Base-by-base conservation (phyloP, 2,329 filamentous ascomycete species). In the Aspergillus brasiliensis region DNA sequence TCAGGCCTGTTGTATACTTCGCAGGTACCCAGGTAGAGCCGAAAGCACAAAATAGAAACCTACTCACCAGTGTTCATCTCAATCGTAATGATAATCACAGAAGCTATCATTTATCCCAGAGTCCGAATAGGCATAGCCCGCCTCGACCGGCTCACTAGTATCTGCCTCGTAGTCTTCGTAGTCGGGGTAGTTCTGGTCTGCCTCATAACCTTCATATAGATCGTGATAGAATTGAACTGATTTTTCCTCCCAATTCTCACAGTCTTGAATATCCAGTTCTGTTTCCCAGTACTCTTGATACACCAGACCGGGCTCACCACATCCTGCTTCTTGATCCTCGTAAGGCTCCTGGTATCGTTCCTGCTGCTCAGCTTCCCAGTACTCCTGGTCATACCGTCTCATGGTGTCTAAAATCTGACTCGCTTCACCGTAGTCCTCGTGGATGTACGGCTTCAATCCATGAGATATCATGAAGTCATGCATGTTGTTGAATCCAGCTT, bases 381-480 rank as follows among this genome's bases (percentile, higher is more conserved):
- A n/a, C 40, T 53, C 27, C 40, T 58, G 49, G 13, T 58, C 52
- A 34, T 44, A 8, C 25, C 51, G 51, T 13, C 48, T 44, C 31
- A 55, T 51, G 25, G n/a, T 37, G 8, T 53, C n/a, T 13, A 63
- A 21, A 23, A 59, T 61, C 28, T 34, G 19, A 15, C 51, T 61
- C n/a, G 53, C 54, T 19, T 48, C 44, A 19, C 57, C 40, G 6
- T 54, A 28, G 28, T 60, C 59, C 4, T 56, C 47, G 2, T 17
- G 11, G 8, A 58, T 19, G 7, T 55, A 10, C 11, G 56, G 31
- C 6, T 51, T 61, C n/a, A 62, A 19, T 17, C 48, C 44, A 34
- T 60, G 52, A 8, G 34, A 55, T 6, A 57, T n/a, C 57, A 59
- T 60, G 21, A 64, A 60, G 2, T 61, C 19, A 17, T 55, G 23